Evolutionary conservation across 805 yeast species (phyloP), one percentile per base, ranked within the genome.

Genomic region (Torulaspora quercuum): DNA sequence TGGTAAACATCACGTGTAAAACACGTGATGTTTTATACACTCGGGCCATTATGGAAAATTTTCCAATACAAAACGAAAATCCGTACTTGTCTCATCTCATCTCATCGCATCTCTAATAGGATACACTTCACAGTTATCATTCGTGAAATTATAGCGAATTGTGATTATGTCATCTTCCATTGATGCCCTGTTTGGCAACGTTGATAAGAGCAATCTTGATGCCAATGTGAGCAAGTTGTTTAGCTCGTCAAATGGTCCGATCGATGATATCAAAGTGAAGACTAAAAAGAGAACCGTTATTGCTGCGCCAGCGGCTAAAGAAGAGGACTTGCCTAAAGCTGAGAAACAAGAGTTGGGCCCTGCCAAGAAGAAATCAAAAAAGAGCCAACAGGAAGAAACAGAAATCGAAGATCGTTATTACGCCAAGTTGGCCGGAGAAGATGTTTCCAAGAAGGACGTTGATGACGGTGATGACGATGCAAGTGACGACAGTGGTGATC

Each of bases 391-490:
- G 10, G 47, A 49, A 29, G 52, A 53, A 16, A 75, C 65, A 14
- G 80, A 75, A 45, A 58, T 78, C 28, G 85, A 80, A 58, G 70
- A 68, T 6, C 65, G 62, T 29, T 80, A 80, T 54, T 69, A 70
- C 48, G 64, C 67, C 16, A 76, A 76, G 45, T 48, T 76, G n/a
- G 53, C 72, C 33, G 69, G 59, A 16, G 44, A 51, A 5, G 41
- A 16, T 12, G 26, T 10, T 11, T 7, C 16, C 6, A 29, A 16
- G 14, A 21, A 23, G 15, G 21, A 23, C 10, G 22, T 13, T n/a
- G 25, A 29, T 13, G 45, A 40, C 9, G 43, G 48, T 15, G 49
- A 42, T 3, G 46, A 41, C 10, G 57, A 60, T 19, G 53, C 46
- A 10, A 44, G 44, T 7, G 50, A 53, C 4, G 18, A 41, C 22